These are phyloP conservation scores for Solanum pinnatisectum DNA, from an alignment of 257 asterid species.

Conservation along the genomic window DNA sequence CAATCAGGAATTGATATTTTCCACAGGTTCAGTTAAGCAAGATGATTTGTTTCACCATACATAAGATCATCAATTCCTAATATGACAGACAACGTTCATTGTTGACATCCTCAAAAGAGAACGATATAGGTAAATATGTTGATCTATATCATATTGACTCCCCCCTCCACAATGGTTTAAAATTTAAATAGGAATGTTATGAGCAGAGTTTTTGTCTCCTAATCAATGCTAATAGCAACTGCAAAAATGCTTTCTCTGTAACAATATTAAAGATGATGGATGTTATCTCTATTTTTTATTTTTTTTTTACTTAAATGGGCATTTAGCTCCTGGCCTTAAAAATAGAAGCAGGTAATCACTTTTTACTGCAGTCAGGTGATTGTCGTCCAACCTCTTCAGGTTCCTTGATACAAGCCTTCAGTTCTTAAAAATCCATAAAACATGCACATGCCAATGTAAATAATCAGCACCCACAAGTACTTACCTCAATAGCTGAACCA, in stretches of 20 bases:
- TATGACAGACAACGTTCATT: neutral
- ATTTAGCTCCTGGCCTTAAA: neutral
- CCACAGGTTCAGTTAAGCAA: neutral
- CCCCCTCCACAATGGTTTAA: neutral
- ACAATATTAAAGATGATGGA: neutral
- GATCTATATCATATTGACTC: neutral
- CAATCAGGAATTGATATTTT: neutral
- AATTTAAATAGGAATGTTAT: neutral
- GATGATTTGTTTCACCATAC: neutral
- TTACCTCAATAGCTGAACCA: constrained; percentile 95
- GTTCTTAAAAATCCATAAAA: neutral
- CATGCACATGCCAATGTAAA: neutral
- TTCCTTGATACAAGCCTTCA: neutral
- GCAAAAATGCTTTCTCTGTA: neutral
- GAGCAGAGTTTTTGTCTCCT: neutral
- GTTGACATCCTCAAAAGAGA: neutral
- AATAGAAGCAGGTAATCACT: neutral
- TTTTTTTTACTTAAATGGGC: neutral
- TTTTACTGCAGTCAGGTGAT: neutral
- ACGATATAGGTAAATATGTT: neutral
- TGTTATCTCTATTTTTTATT: neutral
- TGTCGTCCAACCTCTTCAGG: neutral
- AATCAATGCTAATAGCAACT: neutral
- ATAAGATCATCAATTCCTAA: neutral
- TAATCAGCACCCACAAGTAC: constrained; percentile 1